A percentile compares a stretch with the other conserved stretches of the same genome.
Evolutionary conservation across 345 rosid genomes (phyloP).

Genomic region (Camelina neglecta): DNA sequence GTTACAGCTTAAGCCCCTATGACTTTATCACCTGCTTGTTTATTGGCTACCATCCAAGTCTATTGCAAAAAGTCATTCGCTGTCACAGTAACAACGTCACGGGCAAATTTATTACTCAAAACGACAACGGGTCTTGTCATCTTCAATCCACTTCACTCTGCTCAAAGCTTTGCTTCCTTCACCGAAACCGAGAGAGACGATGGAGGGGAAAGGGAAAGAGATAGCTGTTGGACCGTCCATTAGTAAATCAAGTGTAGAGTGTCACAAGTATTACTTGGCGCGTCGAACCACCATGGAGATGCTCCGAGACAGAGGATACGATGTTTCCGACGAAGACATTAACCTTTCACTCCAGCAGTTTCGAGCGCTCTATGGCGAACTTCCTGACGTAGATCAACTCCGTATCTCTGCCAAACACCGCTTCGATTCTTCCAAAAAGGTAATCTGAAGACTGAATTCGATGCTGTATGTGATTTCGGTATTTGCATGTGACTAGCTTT

Average conservation of each 20-base stretch:
- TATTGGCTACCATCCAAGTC: slow-evolving; percentile 23
- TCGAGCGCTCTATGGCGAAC: slow-evolving; percentile 53
- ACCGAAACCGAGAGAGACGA: slow-evolving; percentile 21
- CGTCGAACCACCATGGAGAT: slow-evolving; percentile 81
- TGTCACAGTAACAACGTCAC: slow-evolving; percentile 15
- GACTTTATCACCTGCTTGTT: slow-evolving; percentile 18
- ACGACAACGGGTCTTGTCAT: not conserved
- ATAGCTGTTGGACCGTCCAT: slow-evolving; percentile 36
- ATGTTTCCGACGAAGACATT: slow-evolving; percentile 59
- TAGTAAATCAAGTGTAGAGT: slow-evolving; percentile 61
- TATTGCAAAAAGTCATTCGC: not conserved
- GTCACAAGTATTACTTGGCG: slow-evolving; percentile 69
- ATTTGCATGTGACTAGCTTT: slow-evolving; percentile 35
- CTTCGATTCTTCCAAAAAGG: slow-evolving; percentile 66
- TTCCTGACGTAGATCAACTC: slow-evolving; percentile 64
- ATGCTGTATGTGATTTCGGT: slow-evolving; percentile 5
- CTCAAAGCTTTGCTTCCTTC: slow-evolving; percentile 11
- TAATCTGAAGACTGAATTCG: slow-evolving; percentile 10
- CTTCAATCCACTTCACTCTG: not conserved
- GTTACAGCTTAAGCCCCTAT: slow-evolving; percentile 1
- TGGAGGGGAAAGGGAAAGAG: slow-evolving; percentile 45
- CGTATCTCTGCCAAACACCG: slow-evolving; percentile 57
- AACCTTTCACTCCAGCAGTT: slow-evolving; percentile 60
- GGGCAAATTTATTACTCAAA: not conserved
- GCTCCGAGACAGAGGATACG: slow-evolving; percentile 82